Evolutionary conservation across 2,329 filamentous ascomycete species (phyloP).

Genomic region (Zarea fungicola): DNA sequence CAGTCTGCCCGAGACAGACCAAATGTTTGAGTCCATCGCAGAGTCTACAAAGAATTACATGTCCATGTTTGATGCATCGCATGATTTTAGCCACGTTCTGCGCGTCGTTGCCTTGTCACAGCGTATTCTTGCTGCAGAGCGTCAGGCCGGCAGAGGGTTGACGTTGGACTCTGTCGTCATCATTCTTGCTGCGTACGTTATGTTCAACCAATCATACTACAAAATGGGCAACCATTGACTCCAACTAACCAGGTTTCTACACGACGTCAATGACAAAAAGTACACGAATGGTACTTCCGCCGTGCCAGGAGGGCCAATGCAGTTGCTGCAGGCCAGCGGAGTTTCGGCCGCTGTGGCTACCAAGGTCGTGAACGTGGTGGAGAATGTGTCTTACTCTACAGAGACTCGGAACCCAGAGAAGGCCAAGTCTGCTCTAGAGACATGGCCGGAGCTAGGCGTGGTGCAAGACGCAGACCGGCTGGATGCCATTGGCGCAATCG

Average conservation of each 20-base stretch:
- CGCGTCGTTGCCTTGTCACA: constrained; percentile 70
- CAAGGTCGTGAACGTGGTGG: constrained; percentile 66
- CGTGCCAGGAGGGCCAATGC: constrained; percentile 51
- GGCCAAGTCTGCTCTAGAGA: constrained; percentile 53
- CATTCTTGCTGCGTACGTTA: constrained; percentile 2
- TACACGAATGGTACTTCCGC: constrained; percentile 60
- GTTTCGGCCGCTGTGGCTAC: constrained; percentile 53
- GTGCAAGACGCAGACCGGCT: constrained; percentile 91
- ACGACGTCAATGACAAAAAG: constrained; percentile 88
- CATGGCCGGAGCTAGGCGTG: constrained; percentile 59
- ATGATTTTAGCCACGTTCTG: constrained; percentile 80
- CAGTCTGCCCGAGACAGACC: neutral
- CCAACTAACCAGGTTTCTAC: constrained; percentile 64
- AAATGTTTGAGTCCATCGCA: neutral
- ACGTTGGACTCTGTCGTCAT: neutral
- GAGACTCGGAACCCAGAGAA: constrained; percentile 62
- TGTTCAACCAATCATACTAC: neutral
- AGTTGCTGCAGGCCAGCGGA: constrained; percentile 52
- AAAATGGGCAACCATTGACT: no score
- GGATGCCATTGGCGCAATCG: constrained; percentile 83
- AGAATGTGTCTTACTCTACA: constrained; percentile 70
- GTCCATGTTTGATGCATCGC: constrained; percentile 74
- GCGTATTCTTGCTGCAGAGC: constrained; percentile 52
- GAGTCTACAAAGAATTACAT: constrained; percentile 53
- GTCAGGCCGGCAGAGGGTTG: constrained; percentile 19